Percentiles rank a stretch among this genome's conserved stretches.
phyloP scores from a whole-genome alignment of 2,329 filamentous ascomycete species.

The Neofusicoccum cordaticola region DNA sequence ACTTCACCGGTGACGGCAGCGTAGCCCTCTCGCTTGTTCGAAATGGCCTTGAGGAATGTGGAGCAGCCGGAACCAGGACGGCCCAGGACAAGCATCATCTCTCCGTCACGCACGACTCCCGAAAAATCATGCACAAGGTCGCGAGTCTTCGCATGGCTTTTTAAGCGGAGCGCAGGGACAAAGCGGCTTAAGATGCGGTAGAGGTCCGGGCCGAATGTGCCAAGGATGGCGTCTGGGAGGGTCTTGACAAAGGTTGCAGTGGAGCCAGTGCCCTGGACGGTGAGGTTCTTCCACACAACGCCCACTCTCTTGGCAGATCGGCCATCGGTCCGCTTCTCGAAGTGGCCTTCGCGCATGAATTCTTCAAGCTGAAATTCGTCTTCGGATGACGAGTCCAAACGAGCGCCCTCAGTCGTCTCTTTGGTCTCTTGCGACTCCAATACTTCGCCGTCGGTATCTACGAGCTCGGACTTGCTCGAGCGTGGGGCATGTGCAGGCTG shows the following conservation, averaged over 20 bases:
- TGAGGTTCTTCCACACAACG: constrained; percentile 72
- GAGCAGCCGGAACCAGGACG: constrained; percentile 72
- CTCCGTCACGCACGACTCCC: constrained; percentile 64
- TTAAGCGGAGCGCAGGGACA: constrained; percentile 51
- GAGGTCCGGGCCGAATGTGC: constrained; percentile 77
- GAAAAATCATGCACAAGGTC: constrained; percentile 65
- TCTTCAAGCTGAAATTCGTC: constrained; percentile 66
- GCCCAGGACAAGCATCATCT: constrained; percentile 72
- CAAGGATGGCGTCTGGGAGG: constrained; percentile 69
- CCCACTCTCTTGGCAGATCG: constrained; percentile 73
- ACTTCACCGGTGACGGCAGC: constrained; percentile 67
- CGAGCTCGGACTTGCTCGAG: constrained; percentile 7
- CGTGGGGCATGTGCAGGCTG: background rate
- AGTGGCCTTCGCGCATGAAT: constrained; percentile 71
- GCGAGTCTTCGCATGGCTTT: constrained; percentile 49
- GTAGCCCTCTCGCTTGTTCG: constrained; percentile 66
- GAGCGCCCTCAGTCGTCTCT: constrained; percentile 25
- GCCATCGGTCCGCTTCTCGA: constrained; percentile 68
- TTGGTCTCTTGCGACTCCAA: constrained; percentile 27
- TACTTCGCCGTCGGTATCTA: constrained; percentile 22
- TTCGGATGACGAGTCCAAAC: constrained; percentile 41
- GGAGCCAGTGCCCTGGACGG: constrained; percentile 67
- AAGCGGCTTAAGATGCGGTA: constrained; percentile 61
- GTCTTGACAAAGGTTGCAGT: constrained; percentile 69
- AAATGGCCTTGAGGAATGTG: constrained; percentile 73